A percentile compares a stretch with the other conserved stretches of the same genome.
Conservation (phyloP, 305 asterid species). For the Solanum hybrid region DNA sequence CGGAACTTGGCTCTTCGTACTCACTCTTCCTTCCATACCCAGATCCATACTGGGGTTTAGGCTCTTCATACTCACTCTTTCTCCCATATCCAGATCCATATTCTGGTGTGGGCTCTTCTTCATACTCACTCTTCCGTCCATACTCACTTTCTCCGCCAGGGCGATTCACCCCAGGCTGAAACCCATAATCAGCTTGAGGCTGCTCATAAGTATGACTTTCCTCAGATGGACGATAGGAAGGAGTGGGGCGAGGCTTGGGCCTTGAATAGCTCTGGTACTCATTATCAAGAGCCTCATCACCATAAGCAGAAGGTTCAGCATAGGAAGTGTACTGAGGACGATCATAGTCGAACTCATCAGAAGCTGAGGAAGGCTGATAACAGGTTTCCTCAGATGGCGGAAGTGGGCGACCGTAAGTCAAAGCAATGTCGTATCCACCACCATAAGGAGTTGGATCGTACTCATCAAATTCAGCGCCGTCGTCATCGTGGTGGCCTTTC, state of each 20-base stretch:
- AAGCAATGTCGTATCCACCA: slow-evolving; percentile 65
- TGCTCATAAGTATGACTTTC: slow-evolving; percentile 14
- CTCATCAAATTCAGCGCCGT: slow-evolving; percentile 64
- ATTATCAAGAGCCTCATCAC: slow-evolving; percentile 50
- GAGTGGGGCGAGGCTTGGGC: slow-evolving; percentile 47
- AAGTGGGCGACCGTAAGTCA: slow-evolving; percentile 67
- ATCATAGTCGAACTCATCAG: slow-evolving; percentile 63
- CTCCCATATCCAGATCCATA: slow-evolving; percentile 24
- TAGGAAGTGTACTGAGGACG: slow-evolving; percentile 71
- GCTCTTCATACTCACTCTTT: slow-evolving; percentile 4
- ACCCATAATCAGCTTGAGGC: slow-evolving; percentile 33
- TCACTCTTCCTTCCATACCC: slow-evolving; percentile 17
- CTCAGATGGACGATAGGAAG: slow-evolving; percentile 26
- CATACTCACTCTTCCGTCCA: slow-evolving; percentile 11
- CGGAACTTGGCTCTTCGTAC: slow-evolving; percentile 7
- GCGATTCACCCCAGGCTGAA: slow-evolving; percentile 27
- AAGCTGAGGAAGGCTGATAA: slow-evolving; percentile 40
- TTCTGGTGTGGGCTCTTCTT: slow-evolving; percentile 9
- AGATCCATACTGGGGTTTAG: slow-evolving; percentile 8
- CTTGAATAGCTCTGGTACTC: slow-evolving; percentile 77
- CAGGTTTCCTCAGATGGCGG: slow-evolving; percentile 70
- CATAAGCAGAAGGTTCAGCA: slow-evolving; percentile 83
- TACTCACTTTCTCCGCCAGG: slow-evolving; percentile 18
- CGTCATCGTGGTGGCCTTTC: slow-evolving; percentile 46
- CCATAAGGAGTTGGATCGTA: slow-evolving; percentile 77